Percentiles rank a stretch among this genome's conserved stretches.
phyloP scores from a whole-genome alignment of 1,139 yeast species.

The Candida sanyaensis region DNA sequence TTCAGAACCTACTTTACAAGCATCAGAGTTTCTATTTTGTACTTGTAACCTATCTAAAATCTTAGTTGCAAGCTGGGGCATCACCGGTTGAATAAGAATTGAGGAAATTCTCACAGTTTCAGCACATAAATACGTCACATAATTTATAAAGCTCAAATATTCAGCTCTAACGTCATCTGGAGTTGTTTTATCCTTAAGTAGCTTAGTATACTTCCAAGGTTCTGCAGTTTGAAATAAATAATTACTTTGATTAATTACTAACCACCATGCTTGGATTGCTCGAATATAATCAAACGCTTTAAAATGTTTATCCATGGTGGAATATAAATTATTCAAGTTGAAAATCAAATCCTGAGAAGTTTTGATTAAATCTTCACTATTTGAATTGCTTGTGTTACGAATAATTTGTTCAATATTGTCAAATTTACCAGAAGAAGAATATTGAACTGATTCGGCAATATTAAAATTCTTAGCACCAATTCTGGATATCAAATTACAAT shows the following conservation, averaged over 20 bases:
- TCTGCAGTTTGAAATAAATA: slow-evolving; percentile 56
- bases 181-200: slow-evolving; percentile 31
- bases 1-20: slow-evolving; percentile 49
- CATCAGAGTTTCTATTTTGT: slow-evolving; percentile 38
- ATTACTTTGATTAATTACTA: slow-evolving; percentile 62
- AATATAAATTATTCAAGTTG: slow-evolving; percentile 22
- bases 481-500: slow-evolving; percentile 76
- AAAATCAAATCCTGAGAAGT: slow-evolving; percentile 20
- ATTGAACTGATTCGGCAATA: slow-evolving; percentile 47
- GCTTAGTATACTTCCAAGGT: slow-evolving; percentile 55
- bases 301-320: slow-evolving; percentile 44
- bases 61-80: slow-evolving; percentile 60
- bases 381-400: not conserved
- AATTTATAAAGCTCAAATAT: slow-evolving; percentile 40
- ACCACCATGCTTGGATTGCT: slow-evolving; percentile 68
- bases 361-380: slow-evolving; percentile 17
- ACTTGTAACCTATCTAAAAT: slow-evolving; percentile 71
- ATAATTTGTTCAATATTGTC: slow-evolving; percentile 27
- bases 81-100: slow-evolving; percentile 67
- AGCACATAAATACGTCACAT: slow-evolving; percentile 61
- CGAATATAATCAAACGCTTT: slow-evolving; percentile 53
- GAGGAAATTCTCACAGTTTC: slow-evolving; percentile 73
- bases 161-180: slow-evolving; percentile 14
- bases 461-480: slow-evolving; percentile 72
- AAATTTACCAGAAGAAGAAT: slow-evolving; percentile 21